Percentiles rank a stretch among this genome's conserved stretches.
phyloP scores from a whole-genome alignment of 345 rosid genomes.

The Citrus australasica region DNA sequence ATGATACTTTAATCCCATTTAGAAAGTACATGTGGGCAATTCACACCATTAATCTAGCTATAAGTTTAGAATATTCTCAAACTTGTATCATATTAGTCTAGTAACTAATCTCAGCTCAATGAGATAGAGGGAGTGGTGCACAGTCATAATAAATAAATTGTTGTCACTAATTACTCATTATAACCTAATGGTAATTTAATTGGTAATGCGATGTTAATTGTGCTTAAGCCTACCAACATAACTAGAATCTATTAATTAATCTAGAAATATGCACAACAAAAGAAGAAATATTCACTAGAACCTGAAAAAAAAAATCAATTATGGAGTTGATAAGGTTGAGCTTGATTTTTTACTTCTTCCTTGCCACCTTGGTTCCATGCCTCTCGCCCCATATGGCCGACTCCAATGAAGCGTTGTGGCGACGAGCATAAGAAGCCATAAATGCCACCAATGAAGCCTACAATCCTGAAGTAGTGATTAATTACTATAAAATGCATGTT shows the following conservation, averaged over 20 bases:
- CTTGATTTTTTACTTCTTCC: conserved; percentile 18
- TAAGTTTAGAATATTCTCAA: too few species aligned
- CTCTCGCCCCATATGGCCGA: conserved; percentile 20
- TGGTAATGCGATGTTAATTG: not conserved
- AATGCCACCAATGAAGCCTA: conserved; percentile 28
- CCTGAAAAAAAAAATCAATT: not conserved
- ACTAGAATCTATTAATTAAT: not conserved
- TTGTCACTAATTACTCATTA: not conserved
- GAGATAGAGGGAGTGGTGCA: too few species aligned
- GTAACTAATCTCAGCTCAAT: too few species aligned
- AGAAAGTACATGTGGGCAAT: too few species aligned
- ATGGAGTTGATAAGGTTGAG: conserved; percentile 13
- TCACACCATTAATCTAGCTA: too few species aligned
- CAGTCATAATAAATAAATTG: not conserved
- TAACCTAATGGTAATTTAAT: not conserved
- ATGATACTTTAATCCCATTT: too few species aligned
- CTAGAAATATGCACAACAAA: too few species aligned
- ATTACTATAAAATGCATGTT: conserved; percentile 12
- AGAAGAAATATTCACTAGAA: too few species aligned
- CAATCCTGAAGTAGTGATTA: conserved; percentile 23
- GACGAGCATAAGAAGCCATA: conserved; percentile 35
- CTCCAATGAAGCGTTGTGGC: conserved; percentile 36
- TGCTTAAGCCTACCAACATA: not conserved
- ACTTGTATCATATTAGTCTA: too few species aligned
- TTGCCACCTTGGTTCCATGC: conserved; percentile 25